Conservation (phyloP, 2,329 filamentous ascomycete species). For the Coniochaeta sp. region DNA sequence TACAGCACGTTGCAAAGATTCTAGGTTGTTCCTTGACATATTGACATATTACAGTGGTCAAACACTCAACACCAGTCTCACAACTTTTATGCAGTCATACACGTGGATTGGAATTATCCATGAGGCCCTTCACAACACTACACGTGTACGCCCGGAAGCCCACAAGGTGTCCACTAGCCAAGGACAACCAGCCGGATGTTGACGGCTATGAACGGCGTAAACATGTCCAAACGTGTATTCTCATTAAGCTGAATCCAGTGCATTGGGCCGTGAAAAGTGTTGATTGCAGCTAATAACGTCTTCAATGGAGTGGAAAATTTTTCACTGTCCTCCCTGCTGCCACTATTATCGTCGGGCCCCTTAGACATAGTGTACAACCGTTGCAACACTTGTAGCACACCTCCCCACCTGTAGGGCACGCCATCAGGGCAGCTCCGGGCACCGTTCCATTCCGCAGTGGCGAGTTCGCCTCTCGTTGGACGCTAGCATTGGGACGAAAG, state of each 20-base stretch:
- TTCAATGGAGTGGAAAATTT: not conserved
- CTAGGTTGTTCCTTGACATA: not conserved
- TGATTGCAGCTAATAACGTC: not conserved
- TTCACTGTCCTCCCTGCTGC: not conserved
- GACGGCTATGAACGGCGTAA: not conserved
- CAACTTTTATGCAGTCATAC: not conserved
- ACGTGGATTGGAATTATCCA: not conserved
- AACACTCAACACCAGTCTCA: not conserved
- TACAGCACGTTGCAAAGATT: not conserved
- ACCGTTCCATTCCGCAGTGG: not conserved
- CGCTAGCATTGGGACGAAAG: not conserved
- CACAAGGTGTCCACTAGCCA: not conserved
- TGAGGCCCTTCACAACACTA: no score
- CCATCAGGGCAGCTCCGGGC: not conserved
- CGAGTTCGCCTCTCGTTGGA: not conserved
- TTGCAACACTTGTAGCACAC: not conserved
- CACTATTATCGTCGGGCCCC: not conserved
- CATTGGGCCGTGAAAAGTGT: not conserved
- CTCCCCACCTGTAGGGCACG: not conserved
- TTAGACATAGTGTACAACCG: no score
- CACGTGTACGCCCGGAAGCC: not conserved
- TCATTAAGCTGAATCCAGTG: not conserved
- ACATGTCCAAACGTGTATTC: not conserved
- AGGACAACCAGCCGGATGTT: not conserved
- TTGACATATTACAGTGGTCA: not conserved